Percentiles rank a stretch among this genome's conserved stretches.
phyloP scores from a whole-genome alignment of 2,329 filamentous ascomycete species.

The Dactylellina leptospora region DNA sequence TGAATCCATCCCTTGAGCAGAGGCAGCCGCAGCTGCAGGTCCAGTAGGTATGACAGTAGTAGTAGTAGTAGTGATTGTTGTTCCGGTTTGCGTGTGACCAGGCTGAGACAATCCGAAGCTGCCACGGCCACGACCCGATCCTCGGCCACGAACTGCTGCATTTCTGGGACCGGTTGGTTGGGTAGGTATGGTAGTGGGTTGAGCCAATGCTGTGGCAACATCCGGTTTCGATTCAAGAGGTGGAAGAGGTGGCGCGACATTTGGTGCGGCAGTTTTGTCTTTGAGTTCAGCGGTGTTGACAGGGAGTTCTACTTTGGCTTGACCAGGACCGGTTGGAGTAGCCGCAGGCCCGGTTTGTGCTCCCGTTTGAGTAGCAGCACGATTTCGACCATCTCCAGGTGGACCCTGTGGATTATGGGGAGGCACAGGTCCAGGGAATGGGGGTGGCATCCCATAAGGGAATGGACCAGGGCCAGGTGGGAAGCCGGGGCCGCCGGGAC shows the following conservation, averaged over 20 bases:
- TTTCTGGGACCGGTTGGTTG: conserved; percentile 46
- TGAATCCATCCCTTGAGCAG: conserved; percentile 14
- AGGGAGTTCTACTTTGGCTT: conserved; percentile 37
- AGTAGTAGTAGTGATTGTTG: conserved; percentile 37
- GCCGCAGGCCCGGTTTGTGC: conserved; percentile 6
- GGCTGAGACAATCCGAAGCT: conserved; percentile 40
- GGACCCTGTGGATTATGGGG: conserved; percentile 25
- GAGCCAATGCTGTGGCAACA: conserved; percentile 38
- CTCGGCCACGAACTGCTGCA: conserved; percentile 23
- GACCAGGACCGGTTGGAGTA: background rate
- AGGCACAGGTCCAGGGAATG: conserved; percentile 25
- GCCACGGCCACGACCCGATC: conserved; percentile 31
- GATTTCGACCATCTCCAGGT: conserved; percentile 18
- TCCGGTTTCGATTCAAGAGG: conserved; percentile 50
- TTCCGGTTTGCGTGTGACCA: conserved; percentile 44
- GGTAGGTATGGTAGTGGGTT: conserved; percentile 13
- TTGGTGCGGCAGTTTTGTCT: conserved; percentile 12
- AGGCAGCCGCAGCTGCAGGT: background rate
- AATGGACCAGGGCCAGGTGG: conserved; percentile 30
- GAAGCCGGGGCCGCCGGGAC: conserved; percentile 33
- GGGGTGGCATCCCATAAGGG: conserved; percentile 41
- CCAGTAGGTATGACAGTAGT: conserved; percentile 12
- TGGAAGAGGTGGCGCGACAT: conserved; percentile 15
- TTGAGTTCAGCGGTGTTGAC: conserved; percentile 4
- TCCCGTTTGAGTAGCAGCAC: conserved; percentile 24